phyloP scores from a whole-genome alignment of 2,329 filamentous ascomycete species.

The Diaporthe aspalathi region DNA sequence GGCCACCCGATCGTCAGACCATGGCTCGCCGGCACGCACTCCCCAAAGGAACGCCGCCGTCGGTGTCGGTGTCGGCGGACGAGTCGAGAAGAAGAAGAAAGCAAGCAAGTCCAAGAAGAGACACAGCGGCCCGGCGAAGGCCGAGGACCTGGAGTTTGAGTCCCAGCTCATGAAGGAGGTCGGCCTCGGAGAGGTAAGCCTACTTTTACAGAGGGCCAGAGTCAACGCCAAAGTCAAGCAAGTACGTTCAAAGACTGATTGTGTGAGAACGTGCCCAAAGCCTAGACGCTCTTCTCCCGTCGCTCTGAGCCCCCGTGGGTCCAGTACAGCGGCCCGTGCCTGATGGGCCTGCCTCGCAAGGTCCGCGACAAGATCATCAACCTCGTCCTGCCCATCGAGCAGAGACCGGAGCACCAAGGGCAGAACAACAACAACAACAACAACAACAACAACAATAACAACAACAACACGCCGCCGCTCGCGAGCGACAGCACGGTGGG shows the following conservation, averaged over 20 bases:
- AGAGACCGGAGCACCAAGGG: neutral
- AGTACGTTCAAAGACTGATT: neutral
- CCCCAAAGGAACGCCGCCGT: too few species aligned
- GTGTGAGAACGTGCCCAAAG: too few species aligned
- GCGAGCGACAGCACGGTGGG: neutral
- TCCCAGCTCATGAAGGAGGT: neutral
- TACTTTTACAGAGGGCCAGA: neutral
- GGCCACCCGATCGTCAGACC: neutral
- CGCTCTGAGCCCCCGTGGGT: neutral
- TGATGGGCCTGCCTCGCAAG: neutral
- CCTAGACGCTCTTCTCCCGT: neutral
- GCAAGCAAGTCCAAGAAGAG: neutral
- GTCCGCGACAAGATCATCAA: slow-evolving; percentile 7
- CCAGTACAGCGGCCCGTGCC: neutral
- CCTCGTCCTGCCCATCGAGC: neutral
- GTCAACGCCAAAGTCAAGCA: neutral
- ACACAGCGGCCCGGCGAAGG: neutral
- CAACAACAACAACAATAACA: too few species aligned
- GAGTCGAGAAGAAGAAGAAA: neutral
- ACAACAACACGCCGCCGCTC: too few species aligned
- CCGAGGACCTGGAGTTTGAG: neutral
- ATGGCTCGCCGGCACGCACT: neutral
- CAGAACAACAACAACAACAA: too few species aligned
- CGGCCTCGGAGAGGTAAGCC: neutral
- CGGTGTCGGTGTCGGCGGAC: neutral